A percentile compares a stretch with the other conserved stretches of the same genome.
These are phyloP conservation scores for Epichloe aotearoae DNA, from an alignment of 2,329 filamentous ascomycete species.

Conservation along the genomic window DNA sequence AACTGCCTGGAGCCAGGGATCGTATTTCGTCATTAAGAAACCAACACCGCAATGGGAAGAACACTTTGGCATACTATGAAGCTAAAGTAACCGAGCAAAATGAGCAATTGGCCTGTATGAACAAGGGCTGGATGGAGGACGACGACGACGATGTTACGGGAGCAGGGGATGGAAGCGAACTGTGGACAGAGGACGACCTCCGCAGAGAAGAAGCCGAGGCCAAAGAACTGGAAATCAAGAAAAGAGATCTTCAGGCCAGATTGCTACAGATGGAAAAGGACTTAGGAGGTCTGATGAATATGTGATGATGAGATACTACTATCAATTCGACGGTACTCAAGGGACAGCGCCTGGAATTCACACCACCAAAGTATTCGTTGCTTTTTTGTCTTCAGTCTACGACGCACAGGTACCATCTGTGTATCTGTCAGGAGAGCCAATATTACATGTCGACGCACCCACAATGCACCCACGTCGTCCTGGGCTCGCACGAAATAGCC, in stretches of 20 bases:
- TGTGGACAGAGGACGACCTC: conserved; percentile 56
- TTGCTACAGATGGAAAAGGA: conserved; percentile 43
- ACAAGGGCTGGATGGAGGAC: conserved; percentile 44
- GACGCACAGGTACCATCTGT: neutral
- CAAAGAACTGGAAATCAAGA: conserved; percentile 40
- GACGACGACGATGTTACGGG: conserved; percentile 43
- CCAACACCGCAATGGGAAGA: conserved; percentile 56
- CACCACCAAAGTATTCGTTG: neutral
- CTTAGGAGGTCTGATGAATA: conserved; percentile 37
- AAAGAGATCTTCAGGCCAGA: conserved; percentile 40
- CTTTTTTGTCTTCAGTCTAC: neutral
- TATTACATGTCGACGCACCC: neutral
- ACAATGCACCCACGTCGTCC: conserved; percentile 11
- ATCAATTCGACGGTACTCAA: neutral
- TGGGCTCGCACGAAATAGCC: conserved; percentile 46
- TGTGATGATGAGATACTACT: conserved; percentile 24
- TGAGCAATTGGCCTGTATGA: conserved; percentile 59
- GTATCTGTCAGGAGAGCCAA: neutral
- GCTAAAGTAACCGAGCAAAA: conserved; percentile 64
- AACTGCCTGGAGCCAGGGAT: conserved; percentile 64
- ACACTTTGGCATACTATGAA: conserved; percentile 72
- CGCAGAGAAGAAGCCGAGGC: conserved; percentile 55
- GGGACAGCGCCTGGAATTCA: neutral
- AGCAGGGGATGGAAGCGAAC: conserved; percentile 31
- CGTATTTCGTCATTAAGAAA: conserved; percentile 60